Base-by-base conservation (phyloP, 2,329 filamentous ascomycete species). In the Dendryphion nanum region DNA sequence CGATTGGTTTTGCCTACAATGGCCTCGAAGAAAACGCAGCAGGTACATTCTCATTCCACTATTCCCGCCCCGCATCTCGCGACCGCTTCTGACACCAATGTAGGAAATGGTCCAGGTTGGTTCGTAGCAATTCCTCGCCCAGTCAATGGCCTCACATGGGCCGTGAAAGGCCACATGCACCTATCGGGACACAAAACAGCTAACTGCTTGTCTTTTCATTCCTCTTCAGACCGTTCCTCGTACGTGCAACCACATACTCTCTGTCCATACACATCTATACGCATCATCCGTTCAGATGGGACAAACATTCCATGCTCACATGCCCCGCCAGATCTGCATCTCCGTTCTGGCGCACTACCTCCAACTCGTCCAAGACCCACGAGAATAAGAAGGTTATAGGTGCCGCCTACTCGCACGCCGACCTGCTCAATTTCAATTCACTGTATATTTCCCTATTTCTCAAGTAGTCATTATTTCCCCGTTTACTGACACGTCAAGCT, bases 101-200 rank as follows among this genome's bases (percentile, higher is more conserved):
- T 75, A 97, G 89, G 93, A 98, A 78, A 98, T 98, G 93, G 88
- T 96, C 56, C 91, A 98, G 85, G 90, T 98, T 76, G 91, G 93
- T 97, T 84, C 78, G 83, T 85, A 64, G 49, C 55, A 55, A 50
- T 52, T 46, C 50, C 44, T 44, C 47, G 43, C 36, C 26, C 49
- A 48, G 43, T 46, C 49, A 45, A n/a, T n/a, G n/a, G n/a, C n/a
- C n/a, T n/a, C n/a, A n/a, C n/a, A n/a, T n/a, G n/a, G n/a, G n/a
- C n/a, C n/a, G n/a, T n/a, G n/a, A n/a, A n/a, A n/a, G n/a, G n/a
- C n/a, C n/a, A n/a, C n/a, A n/a, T n/a, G n/a, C n/a, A n/a, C n/a
- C n/a, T 56, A 54, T 53, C 47, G 33, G 41, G 51, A 53, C 46
- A 35, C 35, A 44, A 47, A 48, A 47, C 46, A 61, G 65, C 68